phyloP scores from a whole-genome alignment of 2,329 filamentous ascomycete genomes.

The Curvularia eragrostidis region DNA sequence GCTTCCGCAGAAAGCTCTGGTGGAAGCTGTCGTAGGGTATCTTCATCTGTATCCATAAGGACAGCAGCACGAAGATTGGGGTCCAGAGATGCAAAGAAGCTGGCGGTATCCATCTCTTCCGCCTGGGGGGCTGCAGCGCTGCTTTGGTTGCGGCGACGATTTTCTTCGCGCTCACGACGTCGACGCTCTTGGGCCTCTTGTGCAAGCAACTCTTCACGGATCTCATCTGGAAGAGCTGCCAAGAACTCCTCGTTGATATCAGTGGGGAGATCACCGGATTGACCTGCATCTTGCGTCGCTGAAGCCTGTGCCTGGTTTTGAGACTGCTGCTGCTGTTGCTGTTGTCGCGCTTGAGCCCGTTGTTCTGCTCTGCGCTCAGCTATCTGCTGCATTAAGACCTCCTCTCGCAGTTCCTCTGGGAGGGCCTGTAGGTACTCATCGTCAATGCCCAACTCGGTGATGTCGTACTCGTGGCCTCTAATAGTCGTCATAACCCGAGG shows the following conservation, averaged over 20 bases:
- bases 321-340: conserved; percentile 60
- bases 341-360: conserved; percentile 23
- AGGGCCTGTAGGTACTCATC: conserved; percentile 93
- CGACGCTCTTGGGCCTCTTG: conserved; percentile 90
- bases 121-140: conserved; percentile 52
- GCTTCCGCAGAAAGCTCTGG: conserved; percentile 87
- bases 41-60: conserved; percentile 88
- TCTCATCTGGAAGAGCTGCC: conserved; percentile 87
- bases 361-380: conserved; percentile 70
- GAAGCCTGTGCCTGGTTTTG: conserved; percentile 22
- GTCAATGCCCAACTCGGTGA: conserved; percentile 93
- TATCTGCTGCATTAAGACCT: conserved; percentile 91
- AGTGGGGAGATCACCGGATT: conserved; percentile 73
- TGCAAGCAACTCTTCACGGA: conserved; percentile 87
- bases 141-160: conserved; percentile 69
- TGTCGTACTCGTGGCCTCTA: conserved; percentile 85
- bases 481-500: conserved; percentile 80
- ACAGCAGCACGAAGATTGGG: conserved; percentile 84
- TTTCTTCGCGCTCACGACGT: conserved; percentile 82
- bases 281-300: conserved; percentile 18
- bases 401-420: conserved; percentile 95
- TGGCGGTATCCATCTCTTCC: conserved; percentile 89
- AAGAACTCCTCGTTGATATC: conserved; percentile 94
- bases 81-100: conserved; percentile 89
- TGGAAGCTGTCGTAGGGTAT: conserved; percentile 81